Evolutionary conservation across 2,329 filamentous ascomycete species (phyloP), one percentile per base, ranked within the genome.

Genomic region (Calonectria pteridis): DNA sequence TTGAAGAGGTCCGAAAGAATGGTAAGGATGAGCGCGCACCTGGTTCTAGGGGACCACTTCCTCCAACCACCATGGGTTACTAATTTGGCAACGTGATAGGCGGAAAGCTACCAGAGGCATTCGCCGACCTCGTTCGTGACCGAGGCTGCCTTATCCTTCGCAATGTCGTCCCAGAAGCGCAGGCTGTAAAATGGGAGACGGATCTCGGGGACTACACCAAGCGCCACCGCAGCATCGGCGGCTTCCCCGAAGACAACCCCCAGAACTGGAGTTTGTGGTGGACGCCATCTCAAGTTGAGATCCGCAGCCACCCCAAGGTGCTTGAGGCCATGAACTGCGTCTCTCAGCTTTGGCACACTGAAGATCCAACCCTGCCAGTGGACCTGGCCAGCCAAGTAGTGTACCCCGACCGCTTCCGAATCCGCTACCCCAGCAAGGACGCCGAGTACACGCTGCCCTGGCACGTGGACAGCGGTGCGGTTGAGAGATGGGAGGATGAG

Each of bases 381-480:
- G 70, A 72, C 6, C 23, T 72, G 10, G 55, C 53, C 26, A 68
- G 64, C 46, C 70, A 72, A 20, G 65, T 72, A 3, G 46, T 72
- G 4, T 72, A 72, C n/a, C 73, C 91, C 1, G 93, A 94, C 79
- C 89, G 92, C 2, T 85, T 93, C 31, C 89, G 92, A 11, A 94
- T 94, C 76, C 87, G 92, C 59, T 11, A 73, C 68, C 62, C 18
- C 18, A 43, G 49, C 49, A 62, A 62, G n/a, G 64, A 67, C 11
- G 49, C 35, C 23, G 87, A 90, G 20, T 72, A 59, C 35, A 67
- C 73, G 92, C 92, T 0, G 92, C 92, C 92, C 0, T 91, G 92
- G 1, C 93, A 94, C 80, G 84, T 91, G 2, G 93, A 94, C 77
- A 92, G 92, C 6, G 93, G 93, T n/a, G 92, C 90, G 35, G 88